Evolutionary conservation across 108 stramenopile genomes (phyloP).

Genomic region (Skeletonema marinoi): DNA sequence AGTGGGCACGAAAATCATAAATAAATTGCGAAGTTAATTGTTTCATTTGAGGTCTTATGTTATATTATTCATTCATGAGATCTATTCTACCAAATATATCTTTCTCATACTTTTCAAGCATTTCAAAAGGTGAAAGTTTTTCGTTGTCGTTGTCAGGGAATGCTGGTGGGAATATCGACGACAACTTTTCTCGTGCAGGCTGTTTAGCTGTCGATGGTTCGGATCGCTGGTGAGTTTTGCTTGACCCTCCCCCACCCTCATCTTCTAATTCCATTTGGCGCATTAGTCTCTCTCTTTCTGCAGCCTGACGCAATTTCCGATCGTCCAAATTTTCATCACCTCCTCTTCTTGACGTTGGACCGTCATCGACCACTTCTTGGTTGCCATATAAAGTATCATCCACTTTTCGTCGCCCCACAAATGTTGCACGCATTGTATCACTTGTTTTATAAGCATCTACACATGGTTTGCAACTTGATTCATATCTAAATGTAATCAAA

Average conservation of each 20-base stretch:
- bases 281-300: conserved; percentile 71
- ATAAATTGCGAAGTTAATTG: not conserved
- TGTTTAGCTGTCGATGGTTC: not conserved
- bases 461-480: too few relatives aligned
- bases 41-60: not conserved
- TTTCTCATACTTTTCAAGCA: conserved; percentile 36
- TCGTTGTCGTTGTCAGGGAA: conserved; percentile 38
- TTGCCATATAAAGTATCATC: too few relatives aligned
- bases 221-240: not conserved
- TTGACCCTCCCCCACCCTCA: conserved; percentile 1
- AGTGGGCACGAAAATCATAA: not conserved
- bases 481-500: too few relatives aligned
- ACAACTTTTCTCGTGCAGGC: conserved; percentile 1
- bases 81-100: conserved; percentile 14
- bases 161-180: conserved; percentile 39
- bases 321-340: too few relatives aligned
- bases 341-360: too few relatives aligned
- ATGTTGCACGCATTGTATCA: too few relatives aligned
- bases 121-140: conserved; percentile 26
- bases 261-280: conserved; percentile 68
- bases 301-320: conserved; percentile 72
- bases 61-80: conserved; percentile 1
- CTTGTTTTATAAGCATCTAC: too few relatives aligned
- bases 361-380: too few relatives aligned
- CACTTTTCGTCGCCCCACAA: too few relatives aligned